Percentiles rank a stretch among this genome's conserved stretches.
These are phyloP conservation scores for Penicillium sclerotigenum DNA, from an alignment of 2,329 filamentous ascomycete genomes.

Conservation along the genomic window DNA sequence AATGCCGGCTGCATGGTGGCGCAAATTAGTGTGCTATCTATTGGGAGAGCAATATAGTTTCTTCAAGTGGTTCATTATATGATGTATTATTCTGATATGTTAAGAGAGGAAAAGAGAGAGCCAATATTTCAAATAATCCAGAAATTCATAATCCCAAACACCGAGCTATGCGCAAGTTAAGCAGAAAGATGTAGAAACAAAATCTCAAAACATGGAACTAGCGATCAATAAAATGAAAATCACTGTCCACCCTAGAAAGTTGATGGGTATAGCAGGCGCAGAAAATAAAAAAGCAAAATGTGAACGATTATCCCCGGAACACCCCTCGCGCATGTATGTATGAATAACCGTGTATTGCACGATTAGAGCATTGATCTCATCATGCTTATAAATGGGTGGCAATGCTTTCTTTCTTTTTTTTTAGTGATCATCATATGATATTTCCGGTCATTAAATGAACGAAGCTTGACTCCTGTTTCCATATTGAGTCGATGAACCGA, in stretches of 20 bases:
- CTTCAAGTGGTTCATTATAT: conserved; percentile 2
- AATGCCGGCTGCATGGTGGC: conserved; percentile 8
- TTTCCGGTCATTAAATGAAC: conserved; percentile 11
- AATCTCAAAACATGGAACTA: neutral
- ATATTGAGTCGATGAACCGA: conserved; percentile 32
- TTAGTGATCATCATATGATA: neutral
- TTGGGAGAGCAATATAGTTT: no score
- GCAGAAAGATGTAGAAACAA: neutral
- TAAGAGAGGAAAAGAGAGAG: neutral
- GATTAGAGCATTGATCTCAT: neutral
- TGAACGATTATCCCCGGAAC: neutral
- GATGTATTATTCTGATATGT: conserved; percentile 7
- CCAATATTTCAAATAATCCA: neutral
- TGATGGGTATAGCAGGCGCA: neutral
- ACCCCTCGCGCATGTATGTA: neutral
- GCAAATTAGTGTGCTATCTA: conserved; percentile 1
- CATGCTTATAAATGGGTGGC: neutral
- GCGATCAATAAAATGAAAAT: neutral
- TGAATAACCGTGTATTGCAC: neutral
- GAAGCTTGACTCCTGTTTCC: conserved; percentile 12
- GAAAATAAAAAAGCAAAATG: neutral
- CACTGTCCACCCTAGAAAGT: neutral
- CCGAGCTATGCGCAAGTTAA: conserved; percentile 20
- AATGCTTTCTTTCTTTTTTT: neutral
- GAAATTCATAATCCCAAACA: conserved; percentile 12